Evolutionary conservation across 129 eudicot species (phyloP), one percentile per base, ranked within the genome.

Genomic region (Flaveria brownii): DNA sequence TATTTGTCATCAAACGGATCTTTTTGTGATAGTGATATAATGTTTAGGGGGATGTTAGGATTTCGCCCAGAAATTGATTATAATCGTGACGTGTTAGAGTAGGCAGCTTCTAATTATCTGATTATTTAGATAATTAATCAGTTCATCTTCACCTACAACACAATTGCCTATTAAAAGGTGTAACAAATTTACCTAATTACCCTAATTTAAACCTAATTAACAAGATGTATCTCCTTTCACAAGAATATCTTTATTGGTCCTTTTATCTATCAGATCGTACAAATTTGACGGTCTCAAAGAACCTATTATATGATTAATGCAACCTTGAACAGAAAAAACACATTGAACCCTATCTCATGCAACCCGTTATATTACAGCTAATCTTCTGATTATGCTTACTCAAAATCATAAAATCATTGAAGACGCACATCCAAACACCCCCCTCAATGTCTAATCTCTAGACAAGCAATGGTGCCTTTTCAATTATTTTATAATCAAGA

Each of bases 381-480:
- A 20, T n/a, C 59, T 16, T 52, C 22, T 52, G 23, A 52, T 52
- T 52, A 8, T 52, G 22, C 22, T 52, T 52, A 52, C 2, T 5
- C 7, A 50, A 50, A 14, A 50, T 36, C 41, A 72, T 43, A 72
- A 72, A 28, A 43, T 15, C 8, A 20, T 18, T 10, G 25, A 66
- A 56, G 76, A 46, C 57, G 30, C 23, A 78, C 71, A 71, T 70
- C 59, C 78, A 80, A 51, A 20, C 25, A 54, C 23, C 5, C 36
- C 25, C 39, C 12, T 20, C 66, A 60, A 61, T 25, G 18, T 14
- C 10, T 36, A 36, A 36, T 36, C 7, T 0, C 41, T 36, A 36
- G 41, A 36, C 41, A 36, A 36, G 41, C 41, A 36, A 36, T 36
- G 41, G 7, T 36, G 41, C 41, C 7, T 3, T 36, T 36, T 36